Evolutionary conservation across 2,329 filamentous ascomycete genomes (phyloP), one percentile per base, ranked within the genome.

Genomic region (Aureobasidium uvarum): DNA sequence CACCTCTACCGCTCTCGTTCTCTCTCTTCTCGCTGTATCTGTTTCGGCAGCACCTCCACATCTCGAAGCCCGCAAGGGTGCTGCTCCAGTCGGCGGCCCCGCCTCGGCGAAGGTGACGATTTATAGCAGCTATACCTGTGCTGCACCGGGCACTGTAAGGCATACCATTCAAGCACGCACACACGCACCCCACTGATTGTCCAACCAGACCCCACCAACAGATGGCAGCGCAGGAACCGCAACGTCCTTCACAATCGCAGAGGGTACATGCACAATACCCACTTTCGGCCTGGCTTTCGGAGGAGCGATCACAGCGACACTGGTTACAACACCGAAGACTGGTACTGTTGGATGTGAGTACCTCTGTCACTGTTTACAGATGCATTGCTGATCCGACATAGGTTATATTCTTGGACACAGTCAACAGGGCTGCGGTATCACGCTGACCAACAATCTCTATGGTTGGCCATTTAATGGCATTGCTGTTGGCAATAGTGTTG

Each of bases 191-290:
- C 5, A 2, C 51, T 55, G 3, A 55, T 20, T 1, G 6, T 38
- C 2, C 13, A 1, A 2, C 20, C 14, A 55, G 51, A 1, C 38
- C 2, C 52, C 52, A 41, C 38, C 52, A 23, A 56, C 52, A 18
- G 52, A 56, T 14, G 52, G 52, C 16, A 56, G 52, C 18, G 52
- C 38, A 43, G 52, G 52, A 25, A 56, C 52, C 43, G 52, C 52
- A 43, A 56, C 52, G 2, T n/a, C 52, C 16, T 56, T 56, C 38
- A 56, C 52, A n/a, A 56, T 43, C 8, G 6, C 38, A 28, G 38
- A 56, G 41, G 52, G 14, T 8, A 41, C 36, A 28, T 56, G 52
- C 36, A 43, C 52, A 13, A 43, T 56, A 1, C 52, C 52, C 2
- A 18, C 38, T 5, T 38, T 23, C 16, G 10, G 38, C 2, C 18